A percentile compares a stretch with the other conserved stretches of the same genome.
These are phyloP conservation scores for Colletotrichum camelliae DNA, from an alignment of 2,329 filamentous ascomycete species.

Conservation along the genomic window DNA sequence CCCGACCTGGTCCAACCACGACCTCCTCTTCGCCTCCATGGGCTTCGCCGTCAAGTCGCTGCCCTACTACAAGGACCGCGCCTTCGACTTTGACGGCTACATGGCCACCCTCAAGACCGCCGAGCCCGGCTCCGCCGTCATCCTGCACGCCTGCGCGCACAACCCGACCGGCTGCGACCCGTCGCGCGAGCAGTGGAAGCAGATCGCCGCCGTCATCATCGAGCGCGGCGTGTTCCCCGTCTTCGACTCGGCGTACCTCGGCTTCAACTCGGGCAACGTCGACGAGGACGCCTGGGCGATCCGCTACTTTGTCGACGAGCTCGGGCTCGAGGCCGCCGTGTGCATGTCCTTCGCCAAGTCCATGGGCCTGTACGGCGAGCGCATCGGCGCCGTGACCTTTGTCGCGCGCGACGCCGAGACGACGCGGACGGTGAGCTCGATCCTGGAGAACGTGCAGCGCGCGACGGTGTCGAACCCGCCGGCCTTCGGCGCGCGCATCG, in stretches of 20 bases:
- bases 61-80: constrained; percentile 39
- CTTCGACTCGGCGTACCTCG: constrained; percentile 38
- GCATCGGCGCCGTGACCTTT: constrained; percentile 34
- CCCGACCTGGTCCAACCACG: constrained; percentile 48
- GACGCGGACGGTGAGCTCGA: constrained; percentile 26
- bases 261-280: constrained; percentile 37
- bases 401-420: constrained; percentile 23
- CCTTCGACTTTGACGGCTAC: constrained; percentile 37
- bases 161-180: constrained; percentile 49
- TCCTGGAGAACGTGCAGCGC: constrained; percentile 36
- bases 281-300: constrained; percentile 38
- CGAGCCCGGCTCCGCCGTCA: constrained; percentile 29
- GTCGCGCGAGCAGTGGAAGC: constrained; percentile 34
- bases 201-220: constrained; percentile 32
- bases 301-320: constrained; percentile 36
- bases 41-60: constrained; percentile 36
- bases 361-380: constrained; percentile 51
- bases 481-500: constrained; percentile 39
- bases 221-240: constrained; percentile 30
- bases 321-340: constrained; percentile 55
- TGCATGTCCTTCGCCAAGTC: constrained; percentile 69
- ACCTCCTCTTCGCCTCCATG: constrained; percentile 36
- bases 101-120: constrained; percentile 31
- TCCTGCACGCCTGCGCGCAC: constrained; percentile 48
- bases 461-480: constrained; percentile 41